Evolutionary conservation across 305 asterid genomes (phyloP), one percentile per base, ranked within the genome.

Genomic region (Euphrasia arctica): DNA sequence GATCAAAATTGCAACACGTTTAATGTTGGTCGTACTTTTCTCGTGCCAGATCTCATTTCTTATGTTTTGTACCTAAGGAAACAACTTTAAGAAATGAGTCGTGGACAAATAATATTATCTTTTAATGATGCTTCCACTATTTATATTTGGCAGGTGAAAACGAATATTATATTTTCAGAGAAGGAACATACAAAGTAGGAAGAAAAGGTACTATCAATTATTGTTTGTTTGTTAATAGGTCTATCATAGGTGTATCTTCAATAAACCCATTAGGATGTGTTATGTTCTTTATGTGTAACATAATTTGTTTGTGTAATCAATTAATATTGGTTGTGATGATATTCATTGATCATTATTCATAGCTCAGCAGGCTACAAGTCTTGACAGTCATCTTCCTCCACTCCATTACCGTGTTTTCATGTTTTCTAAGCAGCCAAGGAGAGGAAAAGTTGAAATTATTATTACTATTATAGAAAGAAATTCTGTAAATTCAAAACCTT

Each of bases 121-220:
- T 18, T 18, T 54, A 15, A 55, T 80, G 48, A 71, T 31, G 65
- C 58, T 73, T 60, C 68, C 43, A 4, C 15, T 60, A 60, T 58
- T 63, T 74, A 67, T 54, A 59, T 71, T 18, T 77, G 61, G 39
- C 94, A 88, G 99, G 86, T 70, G 96, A 93, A 81, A 80, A 85
- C 36, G 85, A 73, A 66, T 93, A 86, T 71, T 85, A 88, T 78
- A 82, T 93, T 66, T 85, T 84, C 82, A 76, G 78, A 14, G 80
- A 78, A 73, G 99, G 99, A 66, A 75, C 89, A n/a, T 93, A 90
- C 75, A 86, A 83, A 84, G 95, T 83, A 62, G 99, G 97, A 49
- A 88, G 97, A 71, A 93, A 80, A 93, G 97, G 98, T 88, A 79
- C 9, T 25, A 9, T 29, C 10, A 36, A n/a, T 6, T 31, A 2